Evolutionary conservation across 495 filamentous ascomycete genomes (phyloP).

Genomic region (Margaritispora aquatica): DNA sequence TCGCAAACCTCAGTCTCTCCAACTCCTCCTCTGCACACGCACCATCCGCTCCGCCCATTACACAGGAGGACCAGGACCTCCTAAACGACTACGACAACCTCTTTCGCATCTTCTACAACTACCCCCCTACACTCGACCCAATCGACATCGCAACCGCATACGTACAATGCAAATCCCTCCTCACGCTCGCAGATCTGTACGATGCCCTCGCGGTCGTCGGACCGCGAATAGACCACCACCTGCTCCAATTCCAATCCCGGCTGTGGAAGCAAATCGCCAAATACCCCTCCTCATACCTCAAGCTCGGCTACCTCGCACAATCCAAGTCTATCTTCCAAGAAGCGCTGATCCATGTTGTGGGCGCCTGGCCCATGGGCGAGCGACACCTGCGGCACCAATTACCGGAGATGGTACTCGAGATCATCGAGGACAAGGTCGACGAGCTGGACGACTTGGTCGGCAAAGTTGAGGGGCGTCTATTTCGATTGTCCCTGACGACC

Average conservation of each 20-base stretch:
- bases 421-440: conserved; percentile 87
- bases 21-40: conserved; percentile 31
- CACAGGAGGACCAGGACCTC: conserved; percentile 52
- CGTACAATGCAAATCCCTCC: conserved; percentile 81
- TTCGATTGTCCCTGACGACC: conserved; percentile 75
- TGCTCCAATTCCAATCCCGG: conserved; percentile 80
- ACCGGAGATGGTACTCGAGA: conserved; percentile 67
- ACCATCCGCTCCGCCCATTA: conserved; percentile 13
- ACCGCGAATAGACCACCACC: conserved; percentile 85
- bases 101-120: conserved; percentile 90
- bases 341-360: conserved; percentile 84
- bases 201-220: conserved; percentile 84
- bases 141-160: conserved; percentile 88
- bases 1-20: conserved; percentile 68
- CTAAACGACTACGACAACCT: conserved; percentile 90
- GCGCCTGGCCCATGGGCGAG: conserved; percentile 78
- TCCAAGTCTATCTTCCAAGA: conserved; percentile 85
- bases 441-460: conserved; percentile 48
- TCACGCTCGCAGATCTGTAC: conserved; percentile 83
- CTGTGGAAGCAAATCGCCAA: conserved; percentile 93
- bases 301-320: conserved; percentile 77
- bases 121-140: conserved; percentile 69
- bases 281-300: conserved; percentile 86
- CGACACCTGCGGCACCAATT: conserved; percentile 68
- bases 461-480: conserved; percentile 65